Conservation (phyloP, 2,329 filamentous ascomycete genomes). For the Alternaria infectoria region DNA sequence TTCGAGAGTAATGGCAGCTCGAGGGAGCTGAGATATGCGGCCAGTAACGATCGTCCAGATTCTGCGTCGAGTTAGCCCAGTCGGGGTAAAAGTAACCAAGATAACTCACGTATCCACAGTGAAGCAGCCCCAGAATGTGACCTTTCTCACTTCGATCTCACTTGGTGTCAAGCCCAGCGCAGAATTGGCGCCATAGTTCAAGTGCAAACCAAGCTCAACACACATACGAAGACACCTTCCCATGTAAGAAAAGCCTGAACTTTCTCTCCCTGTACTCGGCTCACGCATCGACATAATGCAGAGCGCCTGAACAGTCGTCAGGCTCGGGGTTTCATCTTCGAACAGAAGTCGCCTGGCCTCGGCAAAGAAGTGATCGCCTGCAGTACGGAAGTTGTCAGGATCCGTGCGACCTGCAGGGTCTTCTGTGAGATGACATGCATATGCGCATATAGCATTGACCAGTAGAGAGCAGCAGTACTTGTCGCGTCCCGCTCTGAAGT, state of each 20-base stretch:
- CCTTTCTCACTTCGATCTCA: slow-evolving; percentile 57
- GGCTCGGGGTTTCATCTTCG: slow-evolving; percentile 62
- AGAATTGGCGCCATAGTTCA: slow-evolving; percentile 47
- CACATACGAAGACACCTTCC: slow-evolving; percentile 75
- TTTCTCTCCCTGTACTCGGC: slow-evolving; percentile 74
- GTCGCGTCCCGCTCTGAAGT: slow-evolving; percentile 66
- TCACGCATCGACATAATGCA: slow-evolving; percentile 79
- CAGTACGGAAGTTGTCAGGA: slow-evolving; percentile 66
- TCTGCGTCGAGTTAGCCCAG: slow-evolving; percentile 30
- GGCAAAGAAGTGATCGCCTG: slow-evolving; percentile 76
- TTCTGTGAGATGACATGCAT: slow-evolving; percentile 73
- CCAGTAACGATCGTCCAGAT: slow-evolving; percentile 56
- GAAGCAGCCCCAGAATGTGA: slow-evolving; percentile 62
- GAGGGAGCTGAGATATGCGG: slow-evolving; percentile 56
- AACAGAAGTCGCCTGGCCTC: slow-evolving; percentile 69
- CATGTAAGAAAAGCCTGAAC: slow-evolving; percentile 74
- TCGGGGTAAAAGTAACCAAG: not conserved
- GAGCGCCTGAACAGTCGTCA: slow-evolving; percentile 76
- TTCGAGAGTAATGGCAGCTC: slow-evolving; percentile 56
- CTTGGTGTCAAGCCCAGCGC: slow-evolving; percentile 42
- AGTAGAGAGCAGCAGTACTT: slow-evolving; percentile 73
- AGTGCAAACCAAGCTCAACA: slow-evolving; percentile 73
- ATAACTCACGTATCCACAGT: slow-evolving; percentile 55
- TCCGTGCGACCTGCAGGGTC: slow-evolving; percentile 68
- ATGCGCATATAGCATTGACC: slow-evolving; percentile 69